A percentile compares a stretch with the other conserved stretches of the same genome.
Conservation (phyloP, 768 basidiomycete species). For the Fomitopsis serialis region DNA sequence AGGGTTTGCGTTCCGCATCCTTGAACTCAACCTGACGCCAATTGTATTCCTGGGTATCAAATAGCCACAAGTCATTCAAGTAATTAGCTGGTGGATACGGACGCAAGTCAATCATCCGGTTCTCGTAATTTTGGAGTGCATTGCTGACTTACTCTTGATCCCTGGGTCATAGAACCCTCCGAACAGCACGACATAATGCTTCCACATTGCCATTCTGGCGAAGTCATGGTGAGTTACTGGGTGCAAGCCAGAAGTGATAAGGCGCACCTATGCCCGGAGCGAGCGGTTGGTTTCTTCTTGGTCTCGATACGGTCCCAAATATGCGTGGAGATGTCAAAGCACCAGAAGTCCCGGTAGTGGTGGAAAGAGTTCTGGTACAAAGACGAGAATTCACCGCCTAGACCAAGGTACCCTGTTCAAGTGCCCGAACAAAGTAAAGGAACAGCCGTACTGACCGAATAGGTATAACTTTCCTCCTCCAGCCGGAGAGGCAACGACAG, state of each 20-base stretch:
- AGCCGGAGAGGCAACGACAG: constrained; percentile 63
- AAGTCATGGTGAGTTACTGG: not conserved
- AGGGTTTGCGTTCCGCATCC: constrained; percentile 67
- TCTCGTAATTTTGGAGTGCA: not conserved
- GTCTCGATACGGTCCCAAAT: constrained; percentile 89
- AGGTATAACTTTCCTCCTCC: constrained; percentile 86
- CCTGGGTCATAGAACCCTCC: constrained; percentile 92
- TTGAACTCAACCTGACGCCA: constrained; percentile 77
- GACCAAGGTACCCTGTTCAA: not conserved
- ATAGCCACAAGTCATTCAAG: constrained; percentile 79
- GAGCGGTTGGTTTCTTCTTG: constrained; percentile 70
- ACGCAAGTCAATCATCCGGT: not conserved
- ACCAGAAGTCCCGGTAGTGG: constrained; percentile 85
- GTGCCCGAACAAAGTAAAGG: not conserved
- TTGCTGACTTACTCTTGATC: constrained; percentile 52
- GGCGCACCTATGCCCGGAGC: constrained; percentile 75
- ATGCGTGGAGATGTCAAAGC: constrained; percentile 74
- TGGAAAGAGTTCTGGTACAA: constrained; percentile 80
- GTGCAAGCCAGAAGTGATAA: too few species aligned
- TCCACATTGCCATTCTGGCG: constrained; percentile 84
- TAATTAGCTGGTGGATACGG: constrained; percentile 53
- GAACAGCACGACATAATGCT: constrained; percentile 80
- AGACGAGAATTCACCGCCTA: constrained; percentile 84
- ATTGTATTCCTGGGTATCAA: constrained; percentile 80
- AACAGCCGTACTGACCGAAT: constrained; percentile 45